Percentiles rank a stretch among this genome's conserved stretches.
These are phyloP conservation scores for Paraphaeosphaeria minitans DNA, from an alignment of 2,329 filamentous ascomycete species.

Conservation along the genomic window DNA sequence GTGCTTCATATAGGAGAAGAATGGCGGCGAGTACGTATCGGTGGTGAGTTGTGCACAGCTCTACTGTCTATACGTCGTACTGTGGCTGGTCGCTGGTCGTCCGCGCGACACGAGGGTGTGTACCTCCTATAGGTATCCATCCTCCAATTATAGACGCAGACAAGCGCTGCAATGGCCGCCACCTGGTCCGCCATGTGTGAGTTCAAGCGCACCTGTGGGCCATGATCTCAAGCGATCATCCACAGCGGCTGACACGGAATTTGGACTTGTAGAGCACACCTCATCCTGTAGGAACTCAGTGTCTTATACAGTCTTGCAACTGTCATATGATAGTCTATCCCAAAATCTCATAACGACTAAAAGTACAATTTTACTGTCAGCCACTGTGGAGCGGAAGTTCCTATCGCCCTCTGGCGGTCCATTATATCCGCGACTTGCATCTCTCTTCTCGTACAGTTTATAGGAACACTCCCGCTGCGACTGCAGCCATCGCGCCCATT, in stretches of 20 bases:
- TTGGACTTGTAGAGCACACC: too few relatives aligned
- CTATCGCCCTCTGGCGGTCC: too few relatives aligned
- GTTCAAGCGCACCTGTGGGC: not conserved
- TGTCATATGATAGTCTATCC: too few relatives aligned
- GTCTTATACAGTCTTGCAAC: too few relatives aligned
- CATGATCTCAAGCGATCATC: not conserved
- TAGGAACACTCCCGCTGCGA: slow-evolving; percentile 34
- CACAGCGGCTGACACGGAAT: not conserved
- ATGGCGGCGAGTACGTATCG: not conserved
- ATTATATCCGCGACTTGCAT: not conserved
- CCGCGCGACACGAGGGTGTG: not conserved
- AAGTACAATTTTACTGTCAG: too few relatives aligned
- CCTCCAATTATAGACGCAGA: not conserved
- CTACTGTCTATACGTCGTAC: not conserved
- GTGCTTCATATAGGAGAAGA: not conserved
- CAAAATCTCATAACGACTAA: too few relatives aligned
- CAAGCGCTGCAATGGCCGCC: not conserved
- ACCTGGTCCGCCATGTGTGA: not conserved
- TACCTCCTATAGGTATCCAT: not conserved
- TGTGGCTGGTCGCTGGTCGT: not conserved
- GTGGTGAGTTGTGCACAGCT: not conserved
- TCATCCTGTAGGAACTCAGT: too few relatives aligned
- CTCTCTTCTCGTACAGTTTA: slow-evolving; percentile 7
- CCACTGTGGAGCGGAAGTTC: too few relatives aligned
- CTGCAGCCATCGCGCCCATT: slow-evolving; percentile 36